Conservation (phyloP, 1,284 basidiomycete genomes). For the Papiliotrema laurentii region DNA sequence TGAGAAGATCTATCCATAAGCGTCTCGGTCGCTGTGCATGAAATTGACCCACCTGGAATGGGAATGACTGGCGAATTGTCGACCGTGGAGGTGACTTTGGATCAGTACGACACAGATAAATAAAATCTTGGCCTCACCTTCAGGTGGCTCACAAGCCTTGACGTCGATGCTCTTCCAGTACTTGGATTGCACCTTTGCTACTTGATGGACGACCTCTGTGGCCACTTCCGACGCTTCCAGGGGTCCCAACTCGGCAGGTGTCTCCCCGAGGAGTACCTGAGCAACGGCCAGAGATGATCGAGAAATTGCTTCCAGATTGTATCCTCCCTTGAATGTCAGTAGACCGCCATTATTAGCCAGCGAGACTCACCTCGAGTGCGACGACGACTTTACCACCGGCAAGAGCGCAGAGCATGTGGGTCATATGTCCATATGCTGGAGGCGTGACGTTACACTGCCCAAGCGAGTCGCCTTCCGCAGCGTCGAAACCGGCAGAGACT, state of each 20-base stretch:
- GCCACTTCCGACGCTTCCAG: constrained; percentile 70
- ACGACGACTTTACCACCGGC: constrained; percentile 86
- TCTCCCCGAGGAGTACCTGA: constrained; percentile 75
- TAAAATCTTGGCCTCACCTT: constrained; percentile 24
- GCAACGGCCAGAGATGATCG: constrained; percentile 82
- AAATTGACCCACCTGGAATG: constrained; percentile 22
- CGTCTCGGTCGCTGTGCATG: constrained; percentile 12
- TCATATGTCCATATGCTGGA: constrained; percentile 97
- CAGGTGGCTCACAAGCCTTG: constrained; percentile 69
- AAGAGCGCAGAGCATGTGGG: constrained; percentile 86
- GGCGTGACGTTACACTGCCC: constrained; percentile 89
- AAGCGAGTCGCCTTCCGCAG: constrained; percentile 85
- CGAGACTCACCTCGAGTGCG: constrained; percentile 72
- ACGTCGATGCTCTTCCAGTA: constrained; percentile 85
- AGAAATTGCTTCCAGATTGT: constrained; percentile 86
- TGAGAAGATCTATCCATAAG: constrained; percentile 60
- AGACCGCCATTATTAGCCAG: background rate
- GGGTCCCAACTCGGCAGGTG: constrained; percentile 67
- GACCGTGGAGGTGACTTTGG: constrained; percentile 1
- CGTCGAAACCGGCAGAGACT: constrained; percentile 99
- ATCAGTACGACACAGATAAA: too few relatives aligned
- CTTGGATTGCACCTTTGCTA: constrained; percentile 77
- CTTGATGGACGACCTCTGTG: constrained; percentile 80
- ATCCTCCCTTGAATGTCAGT: constrained; percentile 68
- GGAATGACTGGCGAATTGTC: constrained; percentile 17